These are phyloP conservation scores for Castanea crenata DNA, from an alignment of 306 rosid species.

Conservation along the genomic window DNA sequence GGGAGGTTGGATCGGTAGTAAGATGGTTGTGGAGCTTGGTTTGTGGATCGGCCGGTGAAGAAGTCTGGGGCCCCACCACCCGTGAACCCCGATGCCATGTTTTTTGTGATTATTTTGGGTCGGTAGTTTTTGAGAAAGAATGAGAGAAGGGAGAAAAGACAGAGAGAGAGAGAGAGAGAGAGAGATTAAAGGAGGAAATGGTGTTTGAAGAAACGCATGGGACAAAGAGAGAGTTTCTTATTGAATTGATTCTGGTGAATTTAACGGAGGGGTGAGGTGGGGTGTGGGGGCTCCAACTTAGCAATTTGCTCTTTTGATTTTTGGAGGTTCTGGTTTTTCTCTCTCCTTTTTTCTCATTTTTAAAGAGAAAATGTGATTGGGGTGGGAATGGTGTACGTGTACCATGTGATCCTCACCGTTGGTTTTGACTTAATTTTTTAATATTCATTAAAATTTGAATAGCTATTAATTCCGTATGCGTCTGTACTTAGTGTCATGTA, in stretches of 20 bases:
- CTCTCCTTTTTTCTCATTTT: neutral
- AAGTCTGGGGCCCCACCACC: constrained; percentile 60
- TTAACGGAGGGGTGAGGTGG: constrained; percentile 30
- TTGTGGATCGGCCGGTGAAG: constrained; percentile 54
- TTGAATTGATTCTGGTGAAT: constrained; percentile 42
- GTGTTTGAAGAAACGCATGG: constrained; percentile 48
- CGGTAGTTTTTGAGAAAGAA: neutral
- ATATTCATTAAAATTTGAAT: too few relatives aligned
- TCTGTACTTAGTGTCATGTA: too few relatives aligned
- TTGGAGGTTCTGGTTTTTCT: constrained; percentile 3
- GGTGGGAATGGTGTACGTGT: constrained; percentile 20
- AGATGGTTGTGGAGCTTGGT: constrained; percentile 42
- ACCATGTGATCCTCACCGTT: constrained; percentile 30
- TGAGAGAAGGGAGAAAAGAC: neutral
- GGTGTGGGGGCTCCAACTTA: neutral
- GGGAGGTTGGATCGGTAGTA: constrained; percentile 56
- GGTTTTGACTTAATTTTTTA: neutral
- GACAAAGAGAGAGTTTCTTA: constrained; percentile 32
- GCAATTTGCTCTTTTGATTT: neutral
- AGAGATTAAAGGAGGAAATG: constrained; percentile 27
- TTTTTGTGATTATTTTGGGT: neutral
- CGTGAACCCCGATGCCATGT: constrained; percentile 77
- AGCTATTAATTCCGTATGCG: too few relatives aligned
- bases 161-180: constrained; percentile 7
- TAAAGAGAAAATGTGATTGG: constrained; percentile 8